phyloP scores from a whole-genome alignment of 1,284 basidiomycete genomes.

The Leccinum angustisporum region DNA sequence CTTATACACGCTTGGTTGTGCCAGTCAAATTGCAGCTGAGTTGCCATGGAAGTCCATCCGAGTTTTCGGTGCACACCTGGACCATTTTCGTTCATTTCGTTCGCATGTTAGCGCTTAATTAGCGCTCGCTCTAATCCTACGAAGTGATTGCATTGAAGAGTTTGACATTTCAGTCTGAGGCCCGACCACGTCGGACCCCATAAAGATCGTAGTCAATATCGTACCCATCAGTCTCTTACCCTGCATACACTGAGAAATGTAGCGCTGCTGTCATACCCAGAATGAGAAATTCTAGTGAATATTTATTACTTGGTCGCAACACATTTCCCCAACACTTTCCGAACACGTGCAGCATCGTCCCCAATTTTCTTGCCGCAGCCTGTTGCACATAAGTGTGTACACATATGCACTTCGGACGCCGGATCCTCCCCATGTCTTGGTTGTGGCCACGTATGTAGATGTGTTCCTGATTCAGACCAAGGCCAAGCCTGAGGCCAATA shows the following conservation, averaged over 20 bases:
- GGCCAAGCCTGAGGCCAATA: not conserved
- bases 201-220: not conserved
- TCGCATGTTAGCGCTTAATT: not conserved
- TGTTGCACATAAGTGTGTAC: not conserved
- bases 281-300: not conserved
- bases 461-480: not conserved
- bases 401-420: not conserved
- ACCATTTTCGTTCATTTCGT: not conserved
- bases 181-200: not conserved
- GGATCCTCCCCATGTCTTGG: not conserved
- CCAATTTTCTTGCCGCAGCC: not conserved
- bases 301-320: not conserved
- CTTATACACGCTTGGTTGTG: not conserved
- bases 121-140: not conserved
- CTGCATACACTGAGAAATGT: not conserved
- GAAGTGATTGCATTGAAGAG: not conserved
- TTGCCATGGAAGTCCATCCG: not conserved
- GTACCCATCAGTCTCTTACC: not conserved
- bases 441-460: not conserved
- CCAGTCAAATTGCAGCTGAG: not conserved
- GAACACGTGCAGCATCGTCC: not conserved
- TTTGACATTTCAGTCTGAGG: no score
- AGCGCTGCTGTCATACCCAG: not conserved
- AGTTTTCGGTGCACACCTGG: not conserved
- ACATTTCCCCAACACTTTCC: conserved; percentile 24